Conservation (phyloP, 768 basidiomycete species). For the Terana coerulea region DNA sequence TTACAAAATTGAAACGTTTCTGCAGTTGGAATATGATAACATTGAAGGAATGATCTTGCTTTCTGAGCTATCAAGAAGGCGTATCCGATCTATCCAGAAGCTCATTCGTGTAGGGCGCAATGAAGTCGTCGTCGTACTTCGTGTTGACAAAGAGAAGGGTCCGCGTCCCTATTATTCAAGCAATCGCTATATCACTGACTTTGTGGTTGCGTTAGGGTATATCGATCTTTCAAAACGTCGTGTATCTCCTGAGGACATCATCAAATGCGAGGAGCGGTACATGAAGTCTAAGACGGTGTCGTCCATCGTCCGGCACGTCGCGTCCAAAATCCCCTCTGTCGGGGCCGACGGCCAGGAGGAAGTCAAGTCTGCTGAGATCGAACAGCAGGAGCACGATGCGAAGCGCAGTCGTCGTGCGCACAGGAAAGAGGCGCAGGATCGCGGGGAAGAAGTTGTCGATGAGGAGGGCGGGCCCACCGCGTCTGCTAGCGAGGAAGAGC, state of each 20-base stretch:
- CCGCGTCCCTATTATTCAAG: slow-evolving; percentile 17
- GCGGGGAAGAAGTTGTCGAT: slow-evolving; percentile 40
- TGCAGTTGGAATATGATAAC: slow-evolving; percentile 99
- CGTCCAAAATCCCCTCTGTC: slow-evolving; percentile 66
- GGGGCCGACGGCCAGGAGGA: slow-evolving; percentile 33
- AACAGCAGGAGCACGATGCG: slow-evolving; percentile 38
- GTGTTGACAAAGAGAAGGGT: slow-evolving; percentile 99
- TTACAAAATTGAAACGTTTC: too few relatives aligned
- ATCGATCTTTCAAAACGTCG: slow-evolving; percentile 98
- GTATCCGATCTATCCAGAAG: slow-evolving; percentile 97
- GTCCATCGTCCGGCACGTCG: slow-evolving; percentile 88
- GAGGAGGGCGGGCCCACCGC: slow-evolving; percentile 37
- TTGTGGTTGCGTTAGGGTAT: slow-evolving; percentile 59
- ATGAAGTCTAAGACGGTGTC: slow-evolving; percentile 97
- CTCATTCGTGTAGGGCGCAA: slow-evolving; percentile 96
- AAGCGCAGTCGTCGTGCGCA: slow-evolving; percentile 44
- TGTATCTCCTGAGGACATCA: slow-evolving; percentile 96
- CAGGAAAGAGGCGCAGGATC: slow-evolving; percentile 38
- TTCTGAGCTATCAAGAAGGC: slow-evolving; percentile 94
- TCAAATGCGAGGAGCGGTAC: slow-evolving; percentile 98
- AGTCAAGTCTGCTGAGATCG: slow-evolving; percentile 28
- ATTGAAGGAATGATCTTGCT: slow-evolving; percentile 99
- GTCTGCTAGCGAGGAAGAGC: slow-evolving; percentile 65
- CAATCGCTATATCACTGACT: neutral
- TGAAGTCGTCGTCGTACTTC: slow-evolving; percentile 95